Evolutionary conservation across 371 early-diverging fungal species (phyloP).

Genomic region (Homolaphlyctis polyrhiza): DNA sequence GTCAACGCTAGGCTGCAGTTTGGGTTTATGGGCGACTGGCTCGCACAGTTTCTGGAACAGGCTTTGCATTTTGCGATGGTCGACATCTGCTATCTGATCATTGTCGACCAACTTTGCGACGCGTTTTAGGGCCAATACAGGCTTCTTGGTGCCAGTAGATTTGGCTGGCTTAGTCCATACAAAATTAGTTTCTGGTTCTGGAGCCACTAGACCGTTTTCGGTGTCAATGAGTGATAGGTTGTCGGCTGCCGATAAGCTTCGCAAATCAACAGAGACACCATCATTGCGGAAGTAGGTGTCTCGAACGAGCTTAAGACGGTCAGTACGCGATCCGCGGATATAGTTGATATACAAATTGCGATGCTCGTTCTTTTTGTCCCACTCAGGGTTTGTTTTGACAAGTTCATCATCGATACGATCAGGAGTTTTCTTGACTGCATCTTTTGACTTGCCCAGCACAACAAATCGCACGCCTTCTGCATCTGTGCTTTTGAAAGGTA

Average conservation of each 20-base stretch:
- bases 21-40: slow-evolving; percentile 7
- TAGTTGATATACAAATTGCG: slow-evolving; percentile 23
- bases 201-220: slow-evolving; percentile 34
- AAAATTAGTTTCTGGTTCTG: slow-evolving; percentile 27
- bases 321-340: slow-evolving; percentile 17
- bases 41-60: slow-evolving; percentile 23
- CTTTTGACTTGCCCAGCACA: too few relatives aligned
- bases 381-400: slow-evolving; percentile 19
- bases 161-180: neutral
- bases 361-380: slow-evolving; percentile 26
- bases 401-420: too few relatives aligned
- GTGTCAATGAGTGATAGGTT: slow-evolving; percentile 15
- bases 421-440: too few relatives aligned
- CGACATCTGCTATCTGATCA: too few relatives aligned
- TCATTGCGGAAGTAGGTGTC: slow-evolving; percentile 21
- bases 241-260: slow-evolving; percentile 5
- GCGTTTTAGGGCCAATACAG: neutral
- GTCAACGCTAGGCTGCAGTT: neutral
- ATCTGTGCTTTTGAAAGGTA: too few relatives aligned
- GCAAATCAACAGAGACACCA: slow-evolving; percentile 20
- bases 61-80: slow-evolving; percentile 12
- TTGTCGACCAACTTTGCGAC: neutral
- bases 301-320: slow-evolving; percentile 13
- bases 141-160: neutral
- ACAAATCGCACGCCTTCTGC: too few relatives aligned